Evolutionary conservation across 2,329 filamentous ascomycete species (phyloP), one percentile per base, ranked within the genome.

Genomic region (Pseudogymnoascus sp.): DNA sequence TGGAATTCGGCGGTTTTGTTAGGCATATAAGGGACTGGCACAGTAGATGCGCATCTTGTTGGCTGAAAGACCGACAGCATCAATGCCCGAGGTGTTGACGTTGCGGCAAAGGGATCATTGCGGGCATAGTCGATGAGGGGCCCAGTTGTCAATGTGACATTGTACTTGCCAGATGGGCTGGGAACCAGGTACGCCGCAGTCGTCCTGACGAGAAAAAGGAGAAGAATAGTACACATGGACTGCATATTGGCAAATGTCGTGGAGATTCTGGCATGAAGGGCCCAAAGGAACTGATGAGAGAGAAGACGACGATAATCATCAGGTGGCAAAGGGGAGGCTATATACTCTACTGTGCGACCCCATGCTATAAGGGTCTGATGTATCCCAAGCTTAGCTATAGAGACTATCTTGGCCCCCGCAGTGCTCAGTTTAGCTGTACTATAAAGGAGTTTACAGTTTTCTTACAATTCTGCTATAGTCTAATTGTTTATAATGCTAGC

Each of bases 51-150:
- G 15, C 54, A 31, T 1, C 15, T 9, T 13, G 50, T 29, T 3
- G 67, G 66, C 39, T 66, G 64, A 36, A 64, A 67, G n/a, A 66
- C 21, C n/a, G 64, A 63, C 11, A 64, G 57, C 59, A 69, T 63
- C 10, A 69, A 17, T 29, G 37, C 13, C 1, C 62, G 59, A 47
- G 44, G 58, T 15, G 41, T 44, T 33, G 29, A 13, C 11, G 15
- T 50, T 17, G 26, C 37, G 24, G 61, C 63, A 15, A 63, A 63
- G 15, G 17, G 24, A 26, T 68, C 65, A 10, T 60, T 26, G 2
- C 66, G 62, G 2, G 60, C 54, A 5, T 58, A 33, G 31, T 70
- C 67, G 3, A 63, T 64, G n/a, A 69, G 44, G 13, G 64, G 40
- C 3, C 65, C 26, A 5, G 66, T 63, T 15, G 60, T 60, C 8